Conservation (phyloP, 352 stramenopile species). For the Thalassiosira ordinaria region DNA sequence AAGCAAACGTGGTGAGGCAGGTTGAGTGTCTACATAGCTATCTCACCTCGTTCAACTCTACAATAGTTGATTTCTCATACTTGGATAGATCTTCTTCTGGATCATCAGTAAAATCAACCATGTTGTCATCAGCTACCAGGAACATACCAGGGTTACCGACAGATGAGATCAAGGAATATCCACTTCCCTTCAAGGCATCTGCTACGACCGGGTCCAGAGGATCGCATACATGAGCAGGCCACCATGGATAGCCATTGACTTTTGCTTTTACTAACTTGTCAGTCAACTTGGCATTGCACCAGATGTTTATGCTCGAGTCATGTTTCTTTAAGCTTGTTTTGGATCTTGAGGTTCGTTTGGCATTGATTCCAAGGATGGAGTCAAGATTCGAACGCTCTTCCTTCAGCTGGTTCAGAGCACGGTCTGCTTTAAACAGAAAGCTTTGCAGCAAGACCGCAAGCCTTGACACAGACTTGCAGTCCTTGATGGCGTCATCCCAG, state of each 20-base stretch:
- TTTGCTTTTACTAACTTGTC: slow-evolving; percentile 77
- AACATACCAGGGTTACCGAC: slow-evolving; percentile 73
- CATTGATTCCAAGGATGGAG: slow-evolving; percentile 33
- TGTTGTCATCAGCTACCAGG: slow-evolving; percentile 60
- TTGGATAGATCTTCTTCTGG: slow-evolving; percentile 58
- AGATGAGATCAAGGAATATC: slow-evolving; percentile 71
- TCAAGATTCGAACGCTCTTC: slow-evolving; percentile 62
- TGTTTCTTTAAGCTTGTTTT: slow-evolving; percentile 50
- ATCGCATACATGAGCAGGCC: slow-evolving; percentile 74
- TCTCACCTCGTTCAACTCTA: slow-evolving; percentile 54
- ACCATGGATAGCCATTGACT: slow-evolving; percentile 76
- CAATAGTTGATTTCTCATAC: slow-evolving; percentile 37
- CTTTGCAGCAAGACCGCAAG: slow-evolving; percentile 61
- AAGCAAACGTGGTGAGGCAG: neutral
- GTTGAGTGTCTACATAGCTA: neutral
- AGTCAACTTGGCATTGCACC: slow-evolving; percentile 71
- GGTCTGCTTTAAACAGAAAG: slow-evolving; percentile 63
- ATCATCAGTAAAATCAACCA: slow-evolving; percentile 69
- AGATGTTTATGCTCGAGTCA: slow-evolving; percentile 69
- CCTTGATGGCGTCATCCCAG: slow-evolving; percentile 76
- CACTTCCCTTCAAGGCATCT: slow-evolving; percentile 50
- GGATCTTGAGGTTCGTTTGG: slow-evolving; percentile 21
- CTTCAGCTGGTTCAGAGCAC: slow-evolving; percentile 65
- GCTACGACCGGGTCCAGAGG: slow-evolving; percentile 60
- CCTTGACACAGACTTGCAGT: slow-evolving; percentile 75